phyloP scores from a whole-genome alignment of 75 land plant species.

The Adiantum capillusveneris region DNA sequence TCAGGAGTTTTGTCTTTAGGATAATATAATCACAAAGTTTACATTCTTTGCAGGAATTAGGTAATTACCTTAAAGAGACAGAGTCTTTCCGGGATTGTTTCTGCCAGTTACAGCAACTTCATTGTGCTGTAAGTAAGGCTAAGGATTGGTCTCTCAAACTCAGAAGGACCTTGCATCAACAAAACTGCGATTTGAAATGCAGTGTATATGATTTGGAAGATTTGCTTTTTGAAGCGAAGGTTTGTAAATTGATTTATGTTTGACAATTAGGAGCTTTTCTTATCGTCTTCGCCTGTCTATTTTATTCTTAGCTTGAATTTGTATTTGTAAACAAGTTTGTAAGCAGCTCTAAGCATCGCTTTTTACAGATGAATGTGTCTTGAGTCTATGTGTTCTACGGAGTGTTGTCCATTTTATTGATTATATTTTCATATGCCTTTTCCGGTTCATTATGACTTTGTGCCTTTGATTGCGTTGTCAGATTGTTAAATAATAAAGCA shows the following conservation, averaged over 20 bases:
- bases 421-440: too few relatives aligned
- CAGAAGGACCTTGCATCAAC: not conserved
- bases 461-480: too few relatives aligned
- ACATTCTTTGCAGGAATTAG: not conserved
- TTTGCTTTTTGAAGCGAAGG: not conserved
- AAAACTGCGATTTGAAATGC: not conserved
- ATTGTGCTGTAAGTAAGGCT: not conserved
- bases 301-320: not conserved
- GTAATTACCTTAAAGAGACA: not conserved
- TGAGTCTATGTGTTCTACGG: too few relatives aligned
- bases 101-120: conserved; percentile 2
- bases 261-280: not conserved
- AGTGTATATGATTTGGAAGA: conserved; percentile 1
- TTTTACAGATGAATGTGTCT: too few relatives aligned
- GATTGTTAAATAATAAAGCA: too few relatives aligned
- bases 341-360: too few relatives aligned
- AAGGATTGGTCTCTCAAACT: not conserved
- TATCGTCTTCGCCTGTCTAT: not conserved
- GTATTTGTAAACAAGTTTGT: not conserved
- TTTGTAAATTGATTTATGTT: not conserved
- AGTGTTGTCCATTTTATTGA: too few relatives aligned
- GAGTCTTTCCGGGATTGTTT: not conserved
- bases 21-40: too few relatives aligned
- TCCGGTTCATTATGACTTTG: too few relatives aligned
- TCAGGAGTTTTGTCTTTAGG: too few relatives aligned